Evolutionary conservation across 352 stramenopile genomes (phyloP).

Genomic region (Phytopythium helicoides): DNA sequence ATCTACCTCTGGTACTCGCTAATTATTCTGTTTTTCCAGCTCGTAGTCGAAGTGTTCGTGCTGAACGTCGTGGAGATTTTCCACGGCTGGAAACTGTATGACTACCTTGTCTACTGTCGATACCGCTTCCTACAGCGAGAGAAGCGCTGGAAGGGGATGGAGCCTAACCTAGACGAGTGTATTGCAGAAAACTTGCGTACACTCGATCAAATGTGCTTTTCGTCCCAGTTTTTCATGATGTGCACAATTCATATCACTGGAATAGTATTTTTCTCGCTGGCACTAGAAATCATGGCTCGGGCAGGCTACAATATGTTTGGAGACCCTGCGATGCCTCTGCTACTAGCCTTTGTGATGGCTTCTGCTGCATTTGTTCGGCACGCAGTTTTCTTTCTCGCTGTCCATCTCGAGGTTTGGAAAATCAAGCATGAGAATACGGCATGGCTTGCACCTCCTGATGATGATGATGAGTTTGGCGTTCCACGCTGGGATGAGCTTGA

Average conservation of each 20-base stretch:
- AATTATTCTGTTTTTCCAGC: constrained; percentile 95
- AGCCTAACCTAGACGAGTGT: constrained; percentile 95
- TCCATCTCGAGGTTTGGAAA: constrained; percentile 92
- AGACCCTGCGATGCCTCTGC: constrained; percentile 88
- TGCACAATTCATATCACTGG: constrained; percentile 92
- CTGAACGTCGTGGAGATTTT: constrained; percentile 96
- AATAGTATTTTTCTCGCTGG: constrained; percentile 95
- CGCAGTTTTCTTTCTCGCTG: constrained; percentile 80
- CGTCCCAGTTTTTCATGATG: constrained; percentile 98
- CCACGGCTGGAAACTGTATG: constrained; percentile 97
- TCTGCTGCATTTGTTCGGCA: constrained; percentile 57
- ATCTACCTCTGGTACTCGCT: constrained; percentile 96
- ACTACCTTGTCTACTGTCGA: constrained; percentile 96
- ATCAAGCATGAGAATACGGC: constrained; percentile 96
- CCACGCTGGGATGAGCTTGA: constrained; percentile 91
- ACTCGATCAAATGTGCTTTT: constrained; percentile 97
- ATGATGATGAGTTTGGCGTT: constrained; percentile 92
- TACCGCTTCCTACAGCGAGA: constrained; percentile 96
- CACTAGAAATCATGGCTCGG: constrained; percentile 95
- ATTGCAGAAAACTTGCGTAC: constrained; percentile 95
- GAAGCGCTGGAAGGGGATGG: constrained; percentile 95
- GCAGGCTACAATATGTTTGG: constrained; percentile 96
- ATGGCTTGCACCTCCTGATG: constrained; percentile 89
- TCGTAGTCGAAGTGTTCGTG: constrained; percentile 94
- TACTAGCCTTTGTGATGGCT: constrained; percentile 74